Evolutionary conservation across 352 stramenopile genomes (phyloP).

Genomic region (Pythium sukuiense): DNA sequence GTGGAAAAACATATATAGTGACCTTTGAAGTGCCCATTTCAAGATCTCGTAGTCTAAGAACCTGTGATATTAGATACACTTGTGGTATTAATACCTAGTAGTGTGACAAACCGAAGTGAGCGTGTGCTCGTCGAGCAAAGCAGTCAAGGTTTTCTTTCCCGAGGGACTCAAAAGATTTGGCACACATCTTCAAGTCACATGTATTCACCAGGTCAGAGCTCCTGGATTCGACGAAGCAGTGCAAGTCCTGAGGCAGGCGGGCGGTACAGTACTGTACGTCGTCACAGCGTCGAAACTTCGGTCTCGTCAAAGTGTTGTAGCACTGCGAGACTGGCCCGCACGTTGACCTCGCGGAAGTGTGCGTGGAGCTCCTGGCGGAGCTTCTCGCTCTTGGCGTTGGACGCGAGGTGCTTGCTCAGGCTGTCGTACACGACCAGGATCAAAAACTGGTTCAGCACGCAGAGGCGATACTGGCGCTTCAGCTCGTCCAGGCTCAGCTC

Average conservation of each 20-base stretch:
- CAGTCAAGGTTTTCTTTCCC: constrained; percentile 9
- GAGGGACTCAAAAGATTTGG: neutral
- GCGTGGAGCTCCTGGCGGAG: constrained; percentile 55
- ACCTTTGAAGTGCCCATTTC: no score
- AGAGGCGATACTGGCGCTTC: constrained; percentile 54
- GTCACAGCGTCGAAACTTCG: constrained; percentile 20
- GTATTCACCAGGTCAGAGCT: neutral
- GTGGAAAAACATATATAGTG: neutral
- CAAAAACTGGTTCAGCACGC: constrained; percentile 79
- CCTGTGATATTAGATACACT: neutral
- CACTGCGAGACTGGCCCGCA: constrained; percentile 55
- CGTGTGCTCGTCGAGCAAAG: neutral
- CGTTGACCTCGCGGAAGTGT: constrained; percentile 75
- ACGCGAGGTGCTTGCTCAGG: constrained; percentile 76
- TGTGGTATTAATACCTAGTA: no score
- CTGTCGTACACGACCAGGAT: constrained; percentile 82
- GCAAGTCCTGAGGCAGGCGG: neutral
- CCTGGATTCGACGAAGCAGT: neutral
- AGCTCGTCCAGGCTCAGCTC: constrained; percentile 42
- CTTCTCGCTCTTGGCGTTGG: constrained; percentile 66
- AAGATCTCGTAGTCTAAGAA: neutral
- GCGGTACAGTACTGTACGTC: neutral
- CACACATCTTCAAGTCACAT: neutral
- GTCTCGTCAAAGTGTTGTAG: constrained; percentile 54
- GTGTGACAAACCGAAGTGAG: neutral